A percentile compares a stretch with the other conserved stretches of the same genome.
Conservation (phyloP, 331 rosid species). For the Spiraea crenata region DNA sequence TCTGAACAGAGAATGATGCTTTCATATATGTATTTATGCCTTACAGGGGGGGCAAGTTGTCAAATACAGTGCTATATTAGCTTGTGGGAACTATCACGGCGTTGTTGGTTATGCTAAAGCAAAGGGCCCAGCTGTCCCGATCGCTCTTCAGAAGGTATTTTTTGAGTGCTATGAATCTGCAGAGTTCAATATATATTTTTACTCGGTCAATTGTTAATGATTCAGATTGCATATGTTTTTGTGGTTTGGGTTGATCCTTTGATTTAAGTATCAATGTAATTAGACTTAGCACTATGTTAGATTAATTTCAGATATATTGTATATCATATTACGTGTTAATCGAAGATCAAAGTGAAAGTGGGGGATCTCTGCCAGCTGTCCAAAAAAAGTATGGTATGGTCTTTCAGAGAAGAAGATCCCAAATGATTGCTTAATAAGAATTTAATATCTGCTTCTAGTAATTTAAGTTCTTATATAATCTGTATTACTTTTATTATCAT, state of each 20-base stretch:
- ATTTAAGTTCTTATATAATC: too few relatives aligned
- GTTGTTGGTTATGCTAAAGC: slow-evolving; percentile 90
- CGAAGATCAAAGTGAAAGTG: neutral
- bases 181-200: neutral
- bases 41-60: slow-evolving; percentile 86
- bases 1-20: neutral
- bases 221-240: neutral
- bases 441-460: neutral
- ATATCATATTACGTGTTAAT: neutral
- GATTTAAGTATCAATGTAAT: neutral
- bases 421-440: too few relatives aligned
- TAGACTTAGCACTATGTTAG: neutral
- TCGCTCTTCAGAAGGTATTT: slow-evolving; percentile 84
- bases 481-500: too few relatives aligned
- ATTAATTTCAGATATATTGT: neutral
- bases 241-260: neutral
- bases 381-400: too few relatives aligned
- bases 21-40: slow-evolving; percentile 16
- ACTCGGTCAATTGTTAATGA: neutral
- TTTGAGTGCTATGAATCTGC: slow-evolving; percentile 17
- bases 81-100: slow-evolving; percentile 93
- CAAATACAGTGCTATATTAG: slow-evolving; percentile 79
- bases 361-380: too few relatives aligned
- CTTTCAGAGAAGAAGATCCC: too few relatives aligned
- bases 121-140: slow-evolving; percentile 80